Conservation (phyloP, 1,139 yeast genomes). For the Taphrina sp. region DNA sequence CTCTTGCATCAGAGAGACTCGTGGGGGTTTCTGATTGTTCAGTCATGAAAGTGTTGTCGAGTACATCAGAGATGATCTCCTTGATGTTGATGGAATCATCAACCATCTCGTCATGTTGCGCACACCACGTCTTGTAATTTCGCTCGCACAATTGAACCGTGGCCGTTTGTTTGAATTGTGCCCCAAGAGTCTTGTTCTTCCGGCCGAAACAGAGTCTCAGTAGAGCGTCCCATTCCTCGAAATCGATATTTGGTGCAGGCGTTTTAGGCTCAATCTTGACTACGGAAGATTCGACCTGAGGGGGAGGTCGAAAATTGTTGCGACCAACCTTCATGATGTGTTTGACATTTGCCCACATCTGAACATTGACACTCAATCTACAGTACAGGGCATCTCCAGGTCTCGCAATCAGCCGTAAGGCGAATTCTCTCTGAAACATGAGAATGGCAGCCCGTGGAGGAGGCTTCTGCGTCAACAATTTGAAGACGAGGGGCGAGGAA, state of each 20-base stretch:
- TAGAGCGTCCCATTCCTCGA: slow-evolving; percentile 95
- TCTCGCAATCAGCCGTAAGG: slow-evolving; percentile 83
- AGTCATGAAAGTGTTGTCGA: slow-evolving; percentile 43
- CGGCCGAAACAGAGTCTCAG: slow-evolving; percentile 86
- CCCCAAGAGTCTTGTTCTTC: slow-evolving; percentile 83
- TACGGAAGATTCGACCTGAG: slow-evolving; percentile 95
- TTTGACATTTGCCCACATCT: slow-evolving; percentile 98
- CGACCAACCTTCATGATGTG: slow-evolving; percentile 98
- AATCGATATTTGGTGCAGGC: slow-evolving; percentile 90
- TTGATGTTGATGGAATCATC: slow-evolving; percentile 57
- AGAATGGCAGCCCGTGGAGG: slow-evolving; percentile 95
- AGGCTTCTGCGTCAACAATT: slow-evolving; percentile 79
- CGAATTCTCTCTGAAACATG: slow-evolving; percentile 98
- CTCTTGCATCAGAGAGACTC: slow-evolving; percentile 78
- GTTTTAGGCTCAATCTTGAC: slow-evolving; percentile 86
- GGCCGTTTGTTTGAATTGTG: slow-evolving; percentile 83
- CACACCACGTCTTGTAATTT: slow-evolving; percentile 72
- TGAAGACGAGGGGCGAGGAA: slow-evolving; percentile 93
- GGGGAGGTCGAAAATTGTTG: slow-evolving; percentile 97
- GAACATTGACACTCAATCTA: slow-evolving; percentile 91
- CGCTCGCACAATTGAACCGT: slow-evolving; percentile 82
- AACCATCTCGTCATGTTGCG: slow-evolving; percentile 51
- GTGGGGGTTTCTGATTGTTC: slow-evolving; percentile 51
- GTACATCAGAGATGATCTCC: slow-evolving; percentile 59
- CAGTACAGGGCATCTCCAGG: slow-evolving; percentile 94